Evolutionary conservation across 352 stramenopile species (phyloP).

Genomic region (Blastocystis hominis): DNA sequence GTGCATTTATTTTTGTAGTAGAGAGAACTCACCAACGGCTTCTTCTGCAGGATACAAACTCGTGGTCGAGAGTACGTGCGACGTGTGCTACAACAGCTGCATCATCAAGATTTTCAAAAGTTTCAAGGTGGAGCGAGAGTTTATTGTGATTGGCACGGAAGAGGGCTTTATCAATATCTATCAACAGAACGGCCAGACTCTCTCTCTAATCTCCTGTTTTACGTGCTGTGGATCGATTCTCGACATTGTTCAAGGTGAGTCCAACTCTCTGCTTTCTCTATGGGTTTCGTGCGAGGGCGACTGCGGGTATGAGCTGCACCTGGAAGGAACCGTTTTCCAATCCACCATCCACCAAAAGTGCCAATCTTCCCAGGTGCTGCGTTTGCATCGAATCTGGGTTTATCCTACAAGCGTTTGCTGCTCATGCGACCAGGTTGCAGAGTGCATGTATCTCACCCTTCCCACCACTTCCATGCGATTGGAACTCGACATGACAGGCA

Average conservation of each 20-base stretch:
- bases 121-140: neutral
- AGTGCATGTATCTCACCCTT: neutral
- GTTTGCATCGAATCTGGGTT: neutral
- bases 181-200: neutral
- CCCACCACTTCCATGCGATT: neutral
- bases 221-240: neutral
- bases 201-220: neutral
- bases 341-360: neutral
- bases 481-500: neutral
- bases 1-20: too few relatives aligned
- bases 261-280: neutral
- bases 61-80: neutral
- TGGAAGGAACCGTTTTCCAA: neutral
- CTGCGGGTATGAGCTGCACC: neutral
- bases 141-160: slow-evolving; percentile 27
- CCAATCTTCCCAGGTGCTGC: neutral
- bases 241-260: neutral
- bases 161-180: slow-evolving; percentile 22
- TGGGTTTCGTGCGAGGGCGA: slow-evolving; percentile 26
- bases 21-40: neutral
- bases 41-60: neutral
- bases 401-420: neutral
- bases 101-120: neutral
- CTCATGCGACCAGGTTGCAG: neutral
- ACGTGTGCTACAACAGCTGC: neutral